Conservation (phyloP, 2,329 filamentous ascomycete genomes). For the Colletotrichum caudatum region DNA sequence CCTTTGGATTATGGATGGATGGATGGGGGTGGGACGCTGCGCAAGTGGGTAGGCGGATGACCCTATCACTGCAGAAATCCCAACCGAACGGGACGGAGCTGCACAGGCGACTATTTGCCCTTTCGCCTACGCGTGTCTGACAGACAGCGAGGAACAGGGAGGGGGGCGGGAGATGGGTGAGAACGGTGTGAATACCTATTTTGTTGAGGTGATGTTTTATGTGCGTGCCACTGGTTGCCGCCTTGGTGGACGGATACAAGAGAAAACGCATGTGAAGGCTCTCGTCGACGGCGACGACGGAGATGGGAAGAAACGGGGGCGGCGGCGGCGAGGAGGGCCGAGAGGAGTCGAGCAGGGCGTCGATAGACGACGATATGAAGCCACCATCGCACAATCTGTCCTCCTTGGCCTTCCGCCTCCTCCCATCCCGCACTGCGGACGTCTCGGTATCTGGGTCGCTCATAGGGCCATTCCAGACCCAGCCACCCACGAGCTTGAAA, state of each 20-base stretch:
- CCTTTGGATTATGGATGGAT: not conserved
- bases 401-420: not conserved
- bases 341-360: not conserved
- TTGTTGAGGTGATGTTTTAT: not conserved
- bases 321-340: too few species aligned
- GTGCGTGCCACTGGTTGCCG: not conserved
- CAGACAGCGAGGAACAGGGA: not conserved
- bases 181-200: not conserved
- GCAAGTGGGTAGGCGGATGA: not conserved
- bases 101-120: not conserved
- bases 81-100: conserved; percentile 12
- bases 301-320: not conserved
- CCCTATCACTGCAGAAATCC: conserved; percentile 8
- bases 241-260: not conserved
- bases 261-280: not conserved
- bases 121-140: not conserved
- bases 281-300: not conserved
- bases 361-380: not conserved
- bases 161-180: not conserved
- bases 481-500: not conserved
- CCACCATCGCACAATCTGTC: not conserved
- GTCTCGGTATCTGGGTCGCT: conserved; percentile 4
- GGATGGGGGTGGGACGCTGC: not conserved
- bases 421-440: not conserved
- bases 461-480: not conserved